Conservation (phyloP, 768 basidiomycete species). For the Omphalotus guepiniiformis region DNA sequence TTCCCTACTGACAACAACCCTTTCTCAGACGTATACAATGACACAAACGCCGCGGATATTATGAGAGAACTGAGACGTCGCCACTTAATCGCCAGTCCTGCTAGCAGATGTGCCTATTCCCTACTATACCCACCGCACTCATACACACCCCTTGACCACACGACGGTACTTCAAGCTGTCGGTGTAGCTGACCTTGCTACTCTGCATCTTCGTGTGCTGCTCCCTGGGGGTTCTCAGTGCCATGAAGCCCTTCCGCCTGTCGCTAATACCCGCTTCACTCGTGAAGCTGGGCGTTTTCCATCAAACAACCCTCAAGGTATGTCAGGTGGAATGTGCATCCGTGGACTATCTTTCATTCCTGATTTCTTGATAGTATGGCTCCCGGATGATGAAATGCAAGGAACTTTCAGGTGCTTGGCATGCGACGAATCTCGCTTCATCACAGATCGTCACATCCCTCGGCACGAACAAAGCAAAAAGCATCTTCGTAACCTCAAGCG, state of each 20-base stretch:
- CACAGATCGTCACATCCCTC: background rate
- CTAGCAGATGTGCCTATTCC: background rate
- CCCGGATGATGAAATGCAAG: background rate
- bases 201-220: background rate
- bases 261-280: background rate
- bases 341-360: background rate
- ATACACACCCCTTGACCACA: background rate
- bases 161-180: background rate
- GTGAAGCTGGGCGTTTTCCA: background rate
- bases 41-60: background rate
- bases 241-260: no score
- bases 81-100: background rate
- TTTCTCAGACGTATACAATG: background rate
- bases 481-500: background rate
- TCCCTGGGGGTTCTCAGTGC: background rate
- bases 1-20: no score
- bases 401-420: background rate
- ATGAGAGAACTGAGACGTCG: background rate
- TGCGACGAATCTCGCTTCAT: background rate
- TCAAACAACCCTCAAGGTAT: background rate
- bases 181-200: background rate
- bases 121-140: background rate
- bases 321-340: background rate
- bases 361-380: background rate
- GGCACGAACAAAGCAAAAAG: background rate